phyloP scores from a whole-genome alignment of 2,329 filamentous ascomycete species.

The Pyricularia pennisetigena region DNA sequence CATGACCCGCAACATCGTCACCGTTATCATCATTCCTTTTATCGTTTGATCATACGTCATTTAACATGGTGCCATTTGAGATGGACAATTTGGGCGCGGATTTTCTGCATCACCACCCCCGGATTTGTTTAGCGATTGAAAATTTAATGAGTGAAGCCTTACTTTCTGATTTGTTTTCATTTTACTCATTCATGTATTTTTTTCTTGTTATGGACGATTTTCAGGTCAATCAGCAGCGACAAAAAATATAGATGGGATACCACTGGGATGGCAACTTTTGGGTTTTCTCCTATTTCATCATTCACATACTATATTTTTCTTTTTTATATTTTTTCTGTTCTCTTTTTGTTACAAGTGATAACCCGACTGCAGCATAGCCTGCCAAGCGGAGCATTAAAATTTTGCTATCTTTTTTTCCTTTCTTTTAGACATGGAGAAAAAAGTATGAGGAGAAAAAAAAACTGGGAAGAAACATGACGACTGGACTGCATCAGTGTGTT shows the following conservation, averaged over 20 bases:
- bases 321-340: not conserved
- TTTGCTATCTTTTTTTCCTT: not conserved
- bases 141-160: not conserved
- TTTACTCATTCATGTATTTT: not conserved
- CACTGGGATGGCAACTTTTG: not conserved
- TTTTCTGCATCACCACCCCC: not conserved
- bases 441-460: not conserved
- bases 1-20: not conserved
- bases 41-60: not conserved
- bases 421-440: not conserved
- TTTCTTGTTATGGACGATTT: not conserved
- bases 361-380: not conserved
- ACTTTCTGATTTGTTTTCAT: not conserved
- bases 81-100: not conserved
- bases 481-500: not conserved
- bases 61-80: not conserved
- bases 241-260: not conserved
- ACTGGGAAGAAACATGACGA: not conserved
- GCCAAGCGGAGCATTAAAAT: not conserved
- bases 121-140: not conserved
- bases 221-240: not conserved
- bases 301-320: not conserved
- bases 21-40: not conserved
- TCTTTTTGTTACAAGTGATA: not conserved
- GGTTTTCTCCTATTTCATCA: not conserved